Conservation (phyloP, 306 rosid species). For the Phaseolus lunatus region DNA sequence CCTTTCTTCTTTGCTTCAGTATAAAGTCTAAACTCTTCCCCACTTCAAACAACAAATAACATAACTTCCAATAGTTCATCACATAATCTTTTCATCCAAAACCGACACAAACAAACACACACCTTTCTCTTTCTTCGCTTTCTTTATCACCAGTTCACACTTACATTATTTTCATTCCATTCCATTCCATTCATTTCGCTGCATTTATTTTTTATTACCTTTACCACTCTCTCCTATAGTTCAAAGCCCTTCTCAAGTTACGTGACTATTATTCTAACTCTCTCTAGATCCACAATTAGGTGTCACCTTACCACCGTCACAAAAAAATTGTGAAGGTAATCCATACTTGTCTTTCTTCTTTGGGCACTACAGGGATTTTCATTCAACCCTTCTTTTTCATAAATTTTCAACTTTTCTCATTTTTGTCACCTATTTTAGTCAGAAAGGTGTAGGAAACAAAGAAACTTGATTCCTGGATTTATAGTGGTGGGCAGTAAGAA, state of each 20-base stretch:
- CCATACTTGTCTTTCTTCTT: not conserved
- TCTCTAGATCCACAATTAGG: constrained; percentile 36
- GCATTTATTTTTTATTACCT: not conserved
- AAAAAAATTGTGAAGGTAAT: not conserved
- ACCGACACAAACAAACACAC: not conserved
- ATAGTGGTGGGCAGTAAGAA: not conserved
- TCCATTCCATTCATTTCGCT: not conserved
- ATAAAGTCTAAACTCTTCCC: not conserved
- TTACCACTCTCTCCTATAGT: not conserved
- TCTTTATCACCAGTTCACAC: not conserved
- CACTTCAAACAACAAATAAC: constrained; percentile 9
- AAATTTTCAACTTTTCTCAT: constrained; percentile 20
- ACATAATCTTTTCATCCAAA: constrained; percentile 1
- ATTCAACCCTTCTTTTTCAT: not conserved
- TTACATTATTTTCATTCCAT: not conserved
- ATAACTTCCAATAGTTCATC: not conserved
- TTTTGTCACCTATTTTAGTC: not conserved
- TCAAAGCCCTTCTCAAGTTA: not conserved
- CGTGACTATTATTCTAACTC: constrained; percentile 10
- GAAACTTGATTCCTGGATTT: not conserved
- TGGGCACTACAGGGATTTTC: not conserved
- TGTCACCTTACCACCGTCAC: constrained; percentile 7
- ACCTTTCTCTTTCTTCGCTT: not conserved
- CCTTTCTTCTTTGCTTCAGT: not conserved
- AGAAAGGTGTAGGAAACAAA: not conserved